These are phyloP conservation scores for Jatropha multifida DNA, from an alignment of 441 rosid species.

Conservation along the genomic window DNA sequence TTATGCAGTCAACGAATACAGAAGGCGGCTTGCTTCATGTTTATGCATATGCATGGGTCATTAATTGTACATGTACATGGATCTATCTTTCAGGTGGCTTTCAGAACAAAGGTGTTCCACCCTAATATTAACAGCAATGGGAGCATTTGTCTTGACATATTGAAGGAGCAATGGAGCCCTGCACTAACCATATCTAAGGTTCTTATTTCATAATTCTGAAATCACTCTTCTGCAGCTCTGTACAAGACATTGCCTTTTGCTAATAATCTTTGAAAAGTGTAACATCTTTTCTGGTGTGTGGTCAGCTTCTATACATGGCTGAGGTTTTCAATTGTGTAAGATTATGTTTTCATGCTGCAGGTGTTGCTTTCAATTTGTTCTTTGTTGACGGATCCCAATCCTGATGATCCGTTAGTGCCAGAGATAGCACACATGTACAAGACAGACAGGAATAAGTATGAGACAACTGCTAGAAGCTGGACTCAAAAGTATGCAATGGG, in stretches of 20 bases:
- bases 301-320: no score
- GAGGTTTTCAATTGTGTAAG: no score
- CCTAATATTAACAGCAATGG: constrained; percentile 63
- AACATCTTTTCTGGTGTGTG: no score
- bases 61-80: neutral
- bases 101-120: constrained; percentile 83
- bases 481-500: constrained; percentile 92
- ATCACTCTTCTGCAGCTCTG: constrained; percentile 36
- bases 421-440: constrained; percentile 91
- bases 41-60: neutral
- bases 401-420: constrained; percentile 84
- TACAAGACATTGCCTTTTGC: neutral
- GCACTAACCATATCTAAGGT: constrained; percentile 62
- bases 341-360: constrained; percentile 26
- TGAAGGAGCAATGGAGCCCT: constrained; percentile 72
- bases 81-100: constrained; percentile 54
- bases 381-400: constrained; percentile 79
- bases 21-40: neutral
- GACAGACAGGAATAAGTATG: constrained; percentile 75
- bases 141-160: constrained; percentile 60
- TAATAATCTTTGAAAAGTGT: neutral
- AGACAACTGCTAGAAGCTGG: constrained; percentile 86
- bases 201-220: constrained; percentile 9
- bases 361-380: constrained; percentile 83
- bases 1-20: neutral